Evolutionary conservation across 2,329 filamentous ascomycete species (phyloP), one percentile per base, ranked within the genome.

Genomic region (Aspergillus sp.): DNA sequence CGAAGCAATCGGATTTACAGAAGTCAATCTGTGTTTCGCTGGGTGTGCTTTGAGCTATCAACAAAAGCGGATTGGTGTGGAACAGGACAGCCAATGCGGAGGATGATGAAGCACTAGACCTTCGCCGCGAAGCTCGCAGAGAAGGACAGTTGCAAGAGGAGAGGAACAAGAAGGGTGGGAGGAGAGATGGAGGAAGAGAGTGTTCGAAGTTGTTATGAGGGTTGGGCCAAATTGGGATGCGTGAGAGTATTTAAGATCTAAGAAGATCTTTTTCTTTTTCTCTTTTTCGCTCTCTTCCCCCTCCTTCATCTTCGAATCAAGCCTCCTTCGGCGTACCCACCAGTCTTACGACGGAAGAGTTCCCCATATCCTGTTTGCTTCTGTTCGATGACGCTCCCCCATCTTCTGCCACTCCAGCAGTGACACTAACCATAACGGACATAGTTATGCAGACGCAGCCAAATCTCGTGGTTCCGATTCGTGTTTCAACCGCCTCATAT

Each of bases 41-140:
- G 60, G 50, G 55, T 62, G 60, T 62, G 60, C 39, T 54, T 61
- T 49, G 50, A 61, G 61, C 61, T 65, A 65, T 63, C 58, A 61
- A 65, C 58, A 62, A 57, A 58, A 53, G 36, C 49, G 50, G 54
- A 19, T 54, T 56, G 42, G 30, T 58, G 59, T 56, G 49, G 19
- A 21, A 57, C 48, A 61, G 39, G 39, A 39, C 39, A 54, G 42
- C 42, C 50, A 62, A 58, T 41, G 38, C 38, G 49, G 55, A 57
- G 53, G 15, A 54, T 50, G 52, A 55, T 19, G 36, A 52, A 52
- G 39, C 25, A 39, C 38, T 23, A 55, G 25, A 54, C 53, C 53
- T 44, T 55, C 42, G 21, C 53, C 42, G 30, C 53, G 41, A 11
- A 13, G 17, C 5, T 44, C 41, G 39, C 39, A 53, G 36, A 25